Conservation (phyloP, 2,329 filamentous ascomycete genomes). For the Apiospora hydei region DNA sequence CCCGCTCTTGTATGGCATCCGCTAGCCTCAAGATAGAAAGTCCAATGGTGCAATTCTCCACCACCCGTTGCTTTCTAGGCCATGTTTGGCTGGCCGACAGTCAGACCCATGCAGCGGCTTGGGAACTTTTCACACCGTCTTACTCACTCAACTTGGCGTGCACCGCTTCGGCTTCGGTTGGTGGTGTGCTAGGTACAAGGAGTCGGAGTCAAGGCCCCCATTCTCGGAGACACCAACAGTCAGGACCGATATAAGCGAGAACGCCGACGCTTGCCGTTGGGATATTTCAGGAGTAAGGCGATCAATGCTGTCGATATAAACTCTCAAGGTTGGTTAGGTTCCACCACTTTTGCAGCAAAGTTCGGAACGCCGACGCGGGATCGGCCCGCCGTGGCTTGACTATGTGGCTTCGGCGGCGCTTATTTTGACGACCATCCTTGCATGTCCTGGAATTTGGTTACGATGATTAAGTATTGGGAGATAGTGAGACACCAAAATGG, state of each 20-base stretch:
- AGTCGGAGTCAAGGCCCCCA: neutral
- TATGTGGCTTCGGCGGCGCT: neutral
- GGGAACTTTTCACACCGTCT: neutral
- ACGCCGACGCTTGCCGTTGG: neutral
- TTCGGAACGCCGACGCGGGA: neutral
- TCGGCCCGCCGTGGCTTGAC: neutral
- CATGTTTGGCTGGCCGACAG: neutral
- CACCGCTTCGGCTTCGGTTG: neutral
- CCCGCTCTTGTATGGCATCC: neutral
- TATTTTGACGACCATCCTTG: neutral
- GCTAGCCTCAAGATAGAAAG: conserved; percentile 14
- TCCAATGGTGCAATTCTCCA: neutral
- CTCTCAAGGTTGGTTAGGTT: neutral
- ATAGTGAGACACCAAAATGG: too few species aligned
- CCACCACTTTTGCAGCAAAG: neutral
- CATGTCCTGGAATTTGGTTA: neutral
- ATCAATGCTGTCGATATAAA: neutral
- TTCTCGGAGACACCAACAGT: neutral
- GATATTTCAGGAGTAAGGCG: neutral
- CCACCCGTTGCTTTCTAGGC: neutral
- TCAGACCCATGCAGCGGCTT: neutral
- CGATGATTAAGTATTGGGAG: too few species aligned
- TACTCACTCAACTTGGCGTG: neutral
- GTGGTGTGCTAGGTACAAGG: too few species aligned
- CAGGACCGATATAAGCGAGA: neutral